Evolutionary conservation across 2,329 filamentous ascomycete genomes (phyloP), one percentile per base, ranked within the genome.

Genomic region (Lachnellula occidentalis): DNA sequence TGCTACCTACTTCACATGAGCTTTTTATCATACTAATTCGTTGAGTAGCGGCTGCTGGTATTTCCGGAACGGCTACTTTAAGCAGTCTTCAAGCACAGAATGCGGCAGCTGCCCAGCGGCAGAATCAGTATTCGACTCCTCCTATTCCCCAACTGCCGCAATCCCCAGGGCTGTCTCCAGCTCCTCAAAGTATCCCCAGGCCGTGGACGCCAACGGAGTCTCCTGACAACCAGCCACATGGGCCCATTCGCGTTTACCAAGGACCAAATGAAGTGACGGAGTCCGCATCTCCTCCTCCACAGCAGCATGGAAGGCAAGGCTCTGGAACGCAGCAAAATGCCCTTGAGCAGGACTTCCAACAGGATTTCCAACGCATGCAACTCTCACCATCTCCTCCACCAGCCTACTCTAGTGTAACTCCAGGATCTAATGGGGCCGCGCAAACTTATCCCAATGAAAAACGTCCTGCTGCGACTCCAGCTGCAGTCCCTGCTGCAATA

Each of bases 141-240:
- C 68, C 71, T 34, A 71, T 73, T 45, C 74, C 73, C 15, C 72
- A 73, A 55, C 56, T 67, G 47, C 67, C 63, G 58, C 61, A 65
- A 27, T 61, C 68, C 46, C 66, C 64, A 48, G 66, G 59, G 48
- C 56, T 64, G 34, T 48, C 53, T 31, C 61, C 64, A 42, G 55
- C 54, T 21, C 71, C 68, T 55, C 65, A 67, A 64, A 63, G 66
- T 45, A 69, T 73, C 37, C 68, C 78, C 24, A 81, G 92, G 47
- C 92, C 92, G 31, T 97, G 92, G 94, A 97, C 92, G 9, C 94
- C 94, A 1, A 97, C 94, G 3, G 94, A 99, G 70, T 80, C 85
- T 54, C 91, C 92, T 1, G 91, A 90, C 34, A 86, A 86, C 58
- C 87, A 91, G 50, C 90, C 90, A 5, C 90, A 96, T 73, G 92